Evolutionary conservation across 306 rosid genomes (phyloP), one percentile per base, ranked within the genome.

Genomic region (Medicago ruthenica): DNA sequence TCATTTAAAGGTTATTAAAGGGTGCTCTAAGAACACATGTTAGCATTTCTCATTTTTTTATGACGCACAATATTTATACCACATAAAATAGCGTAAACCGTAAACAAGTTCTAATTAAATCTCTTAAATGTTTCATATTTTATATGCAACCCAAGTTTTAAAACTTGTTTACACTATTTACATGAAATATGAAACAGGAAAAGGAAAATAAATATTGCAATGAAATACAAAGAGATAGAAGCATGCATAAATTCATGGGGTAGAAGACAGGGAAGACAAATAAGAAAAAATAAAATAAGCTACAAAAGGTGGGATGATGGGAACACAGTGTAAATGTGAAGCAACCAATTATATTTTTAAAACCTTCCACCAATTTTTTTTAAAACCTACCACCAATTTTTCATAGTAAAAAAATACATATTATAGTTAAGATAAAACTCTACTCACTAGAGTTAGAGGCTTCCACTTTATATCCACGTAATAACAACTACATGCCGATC

Each of bases 361-460:
- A 83, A 40, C 37, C 59, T 60, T 24, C 81, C 70, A 59, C n/a
- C 31, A 27, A 10, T 14, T 68, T 16, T 80, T 74, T 51, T 69
- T 40, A 51, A 73, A 83, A 40, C 37, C 59, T 60, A 36, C 81
- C 70, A 59, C n/a, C 31, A 27, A 10, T 14, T 68, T 16, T 80
- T 74, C 15, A 15, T 22, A 6, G 71, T 76, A 68, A 24, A 31
- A 27, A 27, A 27, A 27, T 24, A 24, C 75, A 51, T 36, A 51
- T 9, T 12, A 39, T 7, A 22, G 8, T 70, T 53, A 51, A 77
- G 82, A 80, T 74, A 79, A 80, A 80, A 78, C 67, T 65, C 21
- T 59, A 67, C 66, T 79, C 82, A 83, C 86, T 79, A 70, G 31
- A 17, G 22, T 50, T 74, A 67, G 84, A 80, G 66, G 76, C 21